These are phyloP conservation scores for Dendrostoma leiphaemia DNA, from an alignment of 2,329 filamentous ascomycete genomes.

Conservation along the genomic window DNA sequence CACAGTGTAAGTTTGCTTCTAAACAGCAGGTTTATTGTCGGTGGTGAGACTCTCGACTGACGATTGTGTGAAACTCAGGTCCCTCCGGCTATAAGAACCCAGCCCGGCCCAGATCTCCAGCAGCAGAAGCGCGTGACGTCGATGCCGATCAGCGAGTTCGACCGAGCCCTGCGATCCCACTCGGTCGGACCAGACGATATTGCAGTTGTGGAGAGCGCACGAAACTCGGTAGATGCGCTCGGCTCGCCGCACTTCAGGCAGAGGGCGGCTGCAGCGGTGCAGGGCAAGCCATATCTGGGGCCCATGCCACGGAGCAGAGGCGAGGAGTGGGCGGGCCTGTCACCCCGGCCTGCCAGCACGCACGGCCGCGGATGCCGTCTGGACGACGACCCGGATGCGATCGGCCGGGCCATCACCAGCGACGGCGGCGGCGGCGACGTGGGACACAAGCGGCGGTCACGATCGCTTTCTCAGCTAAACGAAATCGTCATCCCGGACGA, in stretches of 20 bases:
- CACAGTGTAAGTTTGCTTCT: conserved; percentile 46
- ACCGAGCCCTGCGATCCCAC: conserved; percentile 60
- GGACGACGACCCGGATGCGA: conserved; percentile 49
- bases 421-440: conserved; percentile 36
- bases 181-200: conserved; percentile 57
- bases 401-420: conserved; percentile 62
- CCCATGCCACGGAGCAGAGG: conserved; percentile 33
- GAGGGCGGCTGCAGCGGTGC: conserved; percentile 41
- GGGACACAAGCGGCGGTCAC: conserved; percentile 52
- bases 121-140: conserved; percentile 54
- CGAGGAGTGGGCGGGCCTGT: conserved; percentile 52
- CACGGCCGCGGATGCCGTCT: conserved; percentile 48
- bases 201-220: conserved; percentile 50
- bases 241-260: conserved; percentile 30
- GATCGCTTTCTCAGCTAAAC: conserved; percentile 56
- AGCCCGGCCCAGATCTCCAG: conserved; percentile 28
- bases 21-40: neutral
- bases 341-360: conserved; percentile 60
- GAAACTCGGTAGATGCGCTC: conserved; percentile 48
- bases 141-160: conserved; percentile 58
- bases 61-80: neutral
- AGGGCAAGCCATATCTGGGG: conserved; percentile 21
- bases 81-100: conserved; percentile 9
- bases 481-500: conserved; percentile 31
- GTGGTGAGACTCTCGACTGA: conserved; percentile 1